Evolutionary conservation across 306 rosid genomes (phyloP).

Genomic region (Vicia faba): DNA sequence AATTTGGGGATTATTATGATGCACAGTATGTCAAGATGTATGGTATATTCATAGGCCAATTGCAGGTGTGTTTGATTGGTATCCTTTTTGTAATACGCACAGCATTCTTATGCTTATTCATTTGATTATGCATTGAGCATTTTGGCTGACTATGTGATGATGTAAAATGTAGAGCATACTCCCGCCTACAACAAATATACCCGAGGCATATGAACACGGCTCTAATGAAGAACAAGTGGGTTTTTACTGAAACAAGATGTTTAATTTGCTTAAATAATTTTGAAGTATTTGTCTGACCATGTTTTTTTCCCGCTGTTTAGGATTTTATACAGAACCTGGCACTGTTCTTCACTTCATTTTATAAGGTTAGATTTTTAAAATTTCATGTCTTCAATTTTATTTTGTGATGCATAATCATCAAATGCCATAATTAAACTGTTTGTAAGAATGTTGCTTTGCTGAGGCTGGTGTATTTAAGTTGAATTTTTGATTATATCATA

Average conservation of each 20-base stretch:
- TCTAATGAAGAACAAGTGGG: constrained; percentile 85
- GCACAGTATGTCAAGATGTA: constrained; percentile 86
- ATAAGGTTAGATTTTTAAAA: constrained; percentile 53
- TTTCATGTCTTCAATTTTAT: neutral
- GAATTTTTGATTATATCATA: constrained; percentile 9
- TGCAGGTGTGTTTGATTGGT: constrained; percentile 69
- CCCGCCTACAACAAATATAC: constrained; percentile 77
- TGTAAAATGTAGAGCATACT: constrained; percentile 59
- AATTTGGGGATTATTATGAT: constrained; percentile 77
- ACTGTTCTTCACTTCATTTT: constrained; percentile 88
- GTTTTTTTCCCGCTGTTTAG: constrained; percentile 39
- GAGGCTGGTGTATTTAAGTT: constrained; percentile 4
- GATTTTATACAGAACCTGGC: constrained; percentile 95
- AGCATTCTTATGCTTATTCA: neutral
- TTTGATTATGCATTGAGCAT: constrained; percentile 1
- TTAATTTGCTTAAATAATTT: constrained; percentile 13
- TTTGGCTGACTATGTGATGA: constrained; percentile 16
- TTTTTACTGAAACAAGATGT: neutral
- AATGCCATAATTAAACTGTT: constrained; percentile 6
- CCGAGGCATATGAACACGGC: constrained; percentile 89
- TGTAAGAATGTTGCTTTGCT: constrained; percentile 10
- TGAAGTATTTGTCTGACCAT: constrained; percentile 21
- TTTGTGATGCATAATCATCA: constrained; percentile 20
- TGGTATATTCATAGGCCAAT: constrained; percentile 80
- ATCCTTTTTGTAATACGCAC: neutral